phyloP scores from a whole-genome alignment of 2,329 filamentous ascomycete genomes.

The Colletotrichum somersetense region DNA sequence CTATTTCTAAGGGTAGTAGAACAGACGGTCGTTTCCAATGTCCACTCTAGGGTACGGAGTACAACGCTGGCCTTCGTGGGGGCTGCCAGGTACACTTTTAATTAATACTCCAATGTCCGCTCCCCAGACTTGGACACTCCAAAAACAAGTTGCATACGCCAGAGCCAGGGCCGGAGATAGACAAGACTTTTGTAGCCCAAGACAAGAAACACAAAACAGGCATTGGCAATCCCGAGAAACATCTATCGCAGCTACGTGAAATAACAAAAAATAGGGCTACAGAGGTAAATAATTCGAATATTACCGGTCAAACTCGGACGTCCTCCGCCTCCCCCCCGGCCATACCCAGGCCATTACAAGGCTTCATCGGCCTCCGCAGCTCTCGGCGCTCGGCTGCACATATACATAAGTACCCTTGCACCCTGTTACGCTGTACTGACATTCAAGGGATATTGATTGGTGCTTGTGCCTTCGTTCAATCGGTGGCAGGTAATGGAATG shows the following conservation, averaged over 20 bases:
- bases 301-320: constrained; percentile 14
- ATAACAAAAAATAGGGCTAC: not conserved
- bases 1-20: not conserved
- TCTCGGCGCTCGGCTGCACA: constrained; percentile 24
- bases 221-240: not conserved
- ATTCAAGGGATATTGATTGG: constrained; percentile 9
- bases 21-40: not conserved
- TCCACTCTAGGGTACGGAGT: too few species aligned
- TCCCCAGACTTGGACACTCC: constrained; percentile 2
- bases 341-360: not conserved
- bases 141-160: not conserved
- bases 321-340: not conserved
- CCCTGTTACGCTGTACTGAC: constrained; percentile 19
- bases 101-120: too few species aligned
- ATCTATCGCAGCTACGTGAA: not conserved
- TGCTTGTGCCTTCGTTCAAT: not conserved
- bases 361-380: not conserved
- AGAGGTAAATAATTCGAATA: constrained; percentile 3
- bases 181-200: constrained; percentile 1
- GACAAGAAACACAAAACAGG: constrained; percentile 7
- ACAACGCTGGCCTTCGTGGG: too few species aligned
- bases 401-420: constrained; percentile 30
- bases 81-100: too few species aligned
- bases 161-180: constrained; percentile 2
- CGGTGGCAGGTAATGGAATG: not conserved